phyloP scores from a whole-genome alignment of 2,329 filamentous ascomycete species.

The Colletotrichum sp. region DNA sequence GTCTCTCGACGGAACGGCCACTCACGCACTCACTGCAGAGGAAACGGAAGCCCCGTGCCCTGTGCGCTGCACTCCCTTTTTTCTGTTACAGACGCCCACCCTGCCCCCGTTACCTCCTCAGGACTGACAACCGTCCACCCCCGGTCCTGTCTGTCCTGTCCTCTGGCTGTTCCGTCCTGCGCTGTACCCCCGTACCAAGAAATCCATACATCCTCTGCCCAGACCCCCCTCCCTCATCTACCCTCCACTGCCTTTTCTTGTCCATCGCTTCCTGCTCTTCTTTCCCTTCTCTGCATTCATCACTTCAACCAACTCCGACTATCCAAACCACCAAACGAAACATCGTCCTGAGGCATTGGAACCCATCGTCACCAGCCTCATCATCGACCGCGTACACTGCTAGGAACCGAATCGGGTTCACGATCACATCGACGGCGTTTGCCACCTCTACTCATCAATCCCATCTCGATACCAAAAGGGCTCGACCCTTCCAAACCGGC shows the following conservation, averaged over 20 bases:
- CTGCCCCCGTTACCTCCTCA: background rate
- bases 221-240: conserved; percentile 4
- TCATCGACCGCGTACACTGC: background rate
- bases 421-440: background rate
- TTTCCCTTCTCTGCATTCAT: background rate
- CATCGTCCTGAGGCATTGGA: background rate
- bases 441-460: background rate
- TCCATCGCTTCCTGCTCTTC: background rate
- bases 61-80: background rate
- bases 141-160: background rate
- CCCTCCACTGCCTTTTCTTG: background rate
- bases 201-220: conserved; percentile 4
- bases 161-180: background rate
- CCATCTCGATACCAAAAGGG: background rate
- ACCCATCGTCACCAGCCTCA: conserved; percentile 10
- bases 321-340: conserved; percentile 20
- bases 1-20: background rate
- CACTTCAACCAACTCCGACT: background rate
- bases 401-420: background rate
- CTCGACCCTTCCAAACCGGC: conserved; percentile 3
- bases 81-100: conserved; percentile 3
- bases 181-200: background rate
- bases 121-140: background rate
- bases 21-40: conserved; percentile 9
- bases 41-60: conserved; percentile 17